Conservation (phyloP, 768 basidiomycete species). For the Suillus decipiens region DNA sequence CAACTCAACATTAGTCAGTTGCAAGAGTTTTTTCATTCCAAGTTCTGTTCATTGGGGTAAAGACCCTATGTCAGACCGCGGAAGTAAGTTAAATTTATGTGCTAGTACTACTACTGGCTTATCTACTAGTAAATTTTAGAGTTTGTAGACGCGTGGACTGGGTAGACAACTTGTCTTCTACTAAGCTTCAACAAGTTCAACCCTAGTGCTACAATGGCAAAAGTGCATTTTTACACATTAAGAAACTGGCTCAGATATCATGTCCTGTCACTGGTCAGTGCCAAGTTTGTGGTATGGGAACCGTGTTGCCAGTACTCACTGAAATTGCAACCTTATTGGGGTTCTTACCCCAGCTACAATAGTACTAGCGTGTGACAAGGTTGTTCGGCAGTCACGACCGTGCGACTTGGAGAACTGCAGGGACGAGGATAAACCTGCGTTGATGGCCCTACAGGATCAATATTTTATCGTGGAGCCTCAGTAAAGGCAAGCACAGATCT, state of each 20-base stretch:
- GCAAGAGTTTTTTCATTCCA: no score
- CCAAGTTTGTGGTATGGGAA: background rate
- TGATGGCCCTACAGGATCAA: background rate
- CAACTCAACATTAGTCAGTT: no score
- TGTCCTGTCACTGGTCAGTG: background rate
- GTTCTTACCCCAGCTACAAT: background rate
- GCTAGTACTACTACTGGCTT: no score
- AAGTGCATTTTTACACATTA: background rate
- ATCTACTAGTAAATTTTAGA: no score
- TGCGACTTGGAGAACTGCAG: background rate
- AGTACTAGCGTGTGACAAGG: background rate
- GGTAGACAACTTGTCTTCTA: background rate
- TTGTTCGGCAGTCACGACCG: background rate
- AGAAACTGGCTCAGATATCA: background rate
- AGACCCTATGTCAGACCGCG: no score
- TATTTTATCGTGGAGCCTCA: background rate
- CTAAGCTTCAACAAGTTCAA: background rate
- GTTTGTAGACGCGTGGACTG: no score
- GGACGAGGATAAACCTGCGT: background rate
- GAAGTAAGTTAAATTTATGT: no score
- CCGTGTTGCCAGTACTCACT: background rate
- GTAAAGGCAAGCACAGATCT: background rate
- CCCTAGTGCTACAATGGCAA: background rate
- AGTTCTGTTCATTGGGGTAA: no score
- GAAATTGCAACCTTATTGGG: background rate